These are phyloP conservation scores for Aureobasidium sp. DNA, from an alignment of 2,329 filamentous ascomycete species.

Conservation along the genomic window DNA sequence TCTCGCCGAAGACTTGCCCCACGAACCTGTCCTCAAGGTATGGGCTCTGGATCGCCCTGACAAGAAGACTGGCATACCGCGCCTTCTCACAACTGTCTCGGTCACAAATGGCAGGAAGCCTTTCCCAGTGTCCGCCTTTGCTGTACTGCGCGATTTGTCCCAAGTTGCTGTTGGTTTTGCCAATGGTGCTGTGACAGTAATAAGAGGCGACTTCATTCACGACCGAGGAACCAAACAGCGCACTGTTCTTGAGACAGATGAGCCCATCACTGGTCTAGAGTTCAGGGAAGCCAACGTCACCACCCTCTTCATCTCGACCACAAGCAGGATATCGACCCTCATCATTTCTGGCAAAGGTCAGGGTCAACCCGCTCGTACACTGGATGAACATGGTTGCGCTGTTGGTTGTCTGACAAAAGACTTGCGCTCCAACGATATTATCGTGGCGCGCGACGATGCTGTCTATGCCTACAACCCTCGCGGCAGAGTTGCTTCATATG, in stretches of 20 bases:
- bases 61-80: conserved; percentile 86
- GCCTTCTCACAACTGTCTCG: conserved; percentile 75
- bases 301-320: conserved; percentile 87
- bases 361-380: conserved; percentile 75
- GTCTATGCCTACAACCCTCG: conserved; percentile 88
- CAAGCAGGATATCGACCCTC: conserved; percentile 76
- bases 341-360: conserved; percentile 83
- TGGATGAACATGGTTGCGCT: conserved; percentile 84
- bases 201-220: conserved; percentile 89
- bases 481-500: conserved; percentile 78
- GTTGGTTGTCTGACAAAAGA: conserved; percentile 95
- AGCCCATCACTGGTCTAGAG: conserved; percentile 88
- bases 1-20: conserved; percentile 76
- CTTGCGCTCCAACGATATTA: conserved; percentile 68
- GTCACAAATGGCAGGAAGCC: conserved; percentile 87
- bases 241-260: conserved; percentile 92
- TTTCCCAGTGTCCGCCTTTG: conserved; percentile 91
- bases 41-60: conserved; percentile 92
- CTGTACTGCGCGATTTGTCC: conserved; percentile 77
- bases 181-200: conserved; percentile 88
- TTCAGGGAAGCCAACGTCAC: conserved; percentile 59
- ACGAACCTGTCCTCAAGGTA: conserved; percentile 87
- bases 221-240: conserved; percentile 90
- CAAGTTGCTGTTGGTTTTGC: conserved; percentile 94
- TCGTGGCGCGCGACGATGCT: conserved; percentile 91